These are phyloP conservation scores for Suillus subalutaceus DNA, from an alignment of 768 basidiomycete species.

Conservation along the genomic window DNA sequence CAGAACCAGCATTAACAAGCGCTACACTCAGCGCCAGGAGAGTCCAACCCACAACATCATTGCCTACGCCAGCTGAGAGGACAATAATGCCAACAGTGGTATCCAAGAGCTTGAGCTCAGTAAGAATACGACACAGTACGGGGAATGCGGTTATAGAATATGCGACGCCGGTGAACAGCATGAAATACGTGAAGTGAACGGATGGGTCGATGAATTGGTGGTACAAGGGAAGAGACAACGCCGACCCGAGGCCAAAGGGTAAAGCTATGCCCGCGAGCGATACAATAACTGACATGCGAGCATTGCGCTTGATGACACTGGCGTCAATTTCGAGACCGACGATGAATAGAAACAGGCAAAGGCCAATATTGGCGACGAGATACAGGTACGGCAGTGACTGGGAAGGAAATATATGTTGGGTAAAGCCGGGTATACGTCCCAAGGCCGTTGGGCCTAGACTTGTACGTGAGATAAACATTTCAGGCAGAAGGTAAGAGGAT, in stretches of 20 bases:
- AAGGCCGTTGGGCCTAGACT: constrained; percentile 51
- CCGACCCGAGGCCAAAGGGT: constrained; percentile 87
- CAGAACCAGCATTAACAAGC: constrained; percentile 85
- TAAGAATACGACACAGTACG: constrained; percentile 84
- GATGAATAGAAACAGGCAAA: constrained; percentile 88
- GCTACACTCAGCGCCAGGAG: constrained; percentile 90
- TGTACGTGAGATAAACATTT: background rate
- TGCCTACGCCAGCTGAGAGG: constrained; percentile 89
- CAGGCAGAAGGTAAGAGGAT: constrained; percentile 30
- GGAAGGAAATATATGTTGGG: constrained; percentile 79
- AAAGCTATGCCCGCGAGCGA: constrained; percentile 83
- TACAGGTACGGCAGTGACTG: constrained; percentile 76
- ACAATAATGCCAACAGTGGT: constrained; percentile 93
- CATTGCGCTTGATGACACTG: constrained; percentile 76
- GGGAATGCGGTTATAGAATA: constrained; percentile 90
- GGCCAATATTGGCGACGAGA: constrained; percentile 87
- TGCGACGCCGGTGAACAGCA: constrained; percentile 93
- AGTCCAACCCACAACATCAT: constrained; percentile 87
- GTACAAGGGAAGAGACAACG: constrained; percentile 64
- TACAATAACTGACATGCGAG: constrained; percentile 65
- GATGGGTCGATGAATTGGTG: constrained; percentile 66
- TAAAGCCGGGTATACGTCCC: constrained; percentile 89
- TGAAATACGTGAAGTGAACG: constrained; percentile 83
- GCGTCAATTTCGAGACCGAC: constrained; percentile 92
- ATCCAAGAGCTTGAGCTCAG: constrained; percentile 88